Evolutionary conservation across 2,329 filamentous ascomycete species (phyloP), one percentile per base, ranked within the genome.

Genomic region (Beauveria rudraprayagi): DNA sequence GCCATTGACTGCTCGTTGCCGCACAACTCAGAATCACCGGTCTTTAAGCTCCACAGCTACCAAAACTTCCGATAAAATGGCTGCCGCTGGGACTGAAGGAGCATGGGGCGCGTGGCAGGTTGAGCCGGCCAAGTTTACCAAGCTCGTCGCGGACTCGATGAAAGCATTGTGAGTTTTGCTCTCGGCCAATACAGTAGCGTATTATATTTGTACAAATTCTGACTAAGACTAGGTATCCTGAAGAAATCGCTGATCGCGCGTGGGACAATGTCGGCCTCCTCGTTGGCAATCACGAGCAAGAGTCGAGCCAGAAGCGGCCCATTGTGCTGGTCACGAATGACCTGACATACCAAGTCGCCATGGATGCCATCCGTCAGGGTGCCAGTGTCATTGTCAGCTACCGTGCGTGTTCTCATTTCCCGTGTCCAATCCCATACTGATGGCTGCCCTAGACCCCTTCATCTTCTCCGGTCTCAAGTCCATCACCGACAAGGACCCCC

Each of bases 201-300:
- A 7, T 26, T 3, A 28, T 30, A n/a, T 17, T 37, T 26, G 7
- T 22, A 14, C 6, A 41, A 8, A 5, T 48, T 19, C 34, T 54
- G 48, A 48, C 16, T 17, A 4, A 47, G 7, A 11, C 5, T 11
- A 94, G 92, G 63, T 99, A 96, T 71, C 94, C 94, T 0, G 91
- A 95, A 71, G 85, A 86, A 63, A 80, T 97, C 47, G 94, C 94
- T 10, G 94, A 97, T 71, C 88, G 87, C 67, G 86, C 89, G 66
- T 99, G 92, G 83, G 94, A 99, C 73, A 99, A 99, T 70, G 96
- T 95, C n/a, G 94, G 94, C 55, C 82, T 97, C 57, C 81, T 96
- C 55, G 68, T 81, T 59, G 75, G 75, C 63, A 78, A 79, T 67
- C 71, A 77, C n/a, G 68, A 72, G 28, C 56, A 69, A 17, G 70